A percentile compares a stretch with the other conserved stretches of the same genome.
phyloP scores from a whole-genome alignment of 805 yeast genomes.

The Starmerella floris region DNA sequence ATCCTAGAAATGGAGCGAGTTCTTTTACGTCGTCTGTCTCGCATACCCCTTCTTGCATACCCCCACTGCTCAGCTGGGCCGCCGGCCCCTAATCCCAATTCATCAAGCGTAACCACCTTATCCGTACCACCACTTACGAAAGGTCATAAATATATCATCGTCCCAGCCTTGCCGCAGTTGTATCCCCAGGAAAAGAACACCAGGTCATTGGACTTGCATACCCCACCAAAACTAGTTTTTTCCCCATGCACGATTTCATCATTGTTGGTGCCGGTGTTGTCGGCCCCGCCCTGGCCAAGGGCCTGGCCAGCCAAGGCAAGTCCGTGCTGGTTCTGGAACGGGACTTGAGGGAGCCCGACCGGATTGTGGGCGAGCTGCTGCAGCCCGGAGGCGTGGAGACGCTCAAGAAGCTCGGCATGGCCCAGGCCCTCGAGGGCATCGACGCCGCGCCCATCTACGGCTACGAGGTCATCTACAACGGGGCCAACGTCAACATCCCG shows the following conservation, averaged over 20 bases:
- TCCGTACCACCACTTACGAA: too few relatives aligned
- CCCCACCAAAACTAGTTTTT: too few relatives aligned
- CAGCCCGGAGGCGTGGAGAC: slow-evolving; percentile 96
- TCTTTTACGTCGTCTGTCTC: too few relatives aligned
- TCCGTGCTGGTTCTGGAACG: slow-evolving; percentile 67
- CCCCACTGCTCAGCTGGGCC: too few relatives aligned
- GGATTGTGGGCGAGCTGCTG: slow-evolving; percentile 93
- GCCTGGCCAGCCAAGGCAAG: slow-evolving; percentile 80
- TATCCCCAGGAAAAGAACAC: too few relatives aligned
- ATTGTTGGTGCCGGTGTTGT: slow-evolving; percentile 98
- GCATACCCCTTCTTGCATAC: too few relatives aligned
- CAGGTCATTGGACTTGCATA: too few relatives aligned
- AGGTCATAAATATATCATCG: too few relatives aligned
- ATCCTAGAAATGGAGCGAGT: too few relatives aligned
- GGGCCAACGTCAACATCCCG: slow-evolving; percentile 43
- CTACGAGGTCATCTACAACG: slow-evolving; percentile 60
- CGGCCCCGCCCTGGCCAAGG: slow-evolving; percentile 87
- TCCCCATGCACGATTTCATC: slow-evolving; percentile 62
- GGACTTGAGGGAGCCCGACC: slow-evolving; percentile 83
- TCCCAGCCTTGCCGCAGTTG: too few relatives aligned
- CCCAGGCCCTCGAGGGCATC: slow-evolving; percentile 54
- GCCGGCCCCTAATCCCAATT: too few relatives aligned
- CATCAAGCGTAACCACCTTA: too few relatives aligned
- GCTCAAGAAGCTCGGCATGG: slow-evolving; percentile 68
- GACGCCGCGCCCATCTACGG: slow-evolving; percentile 71